Percentiles rank a stretch among this genome's conserved stretches.
Conservation (phyloP, 345 rosid genomes). For the Salix brachista region DNA sequence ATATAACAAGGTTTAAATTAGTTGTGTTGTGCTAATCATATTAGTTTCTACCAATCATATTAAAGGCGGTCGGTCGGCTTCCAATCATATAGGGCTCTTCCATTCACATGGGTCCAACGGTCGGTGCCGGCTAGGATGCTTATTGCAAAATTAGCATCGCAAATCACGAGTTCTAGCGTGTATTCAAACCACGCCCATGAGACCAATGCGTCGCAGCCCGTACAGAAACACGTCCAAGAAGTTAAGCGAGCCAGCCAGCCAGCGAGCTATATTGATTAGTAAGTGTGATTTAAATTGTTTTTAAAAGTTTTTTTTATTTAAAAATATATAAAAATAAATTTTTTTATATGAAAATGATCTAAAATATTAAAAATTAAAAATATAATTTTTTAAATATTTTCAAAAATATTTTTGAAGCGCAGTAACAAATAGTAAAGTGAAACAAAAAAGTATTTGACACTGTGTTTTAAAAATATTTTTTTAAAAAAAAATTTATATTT, state of each 20-base stretch:
- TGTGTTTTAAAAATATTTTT: too few species aligned
- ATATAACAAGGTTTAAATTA: conserved; percentile 10
- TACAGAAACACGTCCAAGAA: too few species aligned
- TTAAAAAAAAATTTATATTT: too few species aligned
- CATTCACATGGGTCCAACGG: conserved; percentile 31
- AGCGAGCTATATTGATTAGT: neutral
- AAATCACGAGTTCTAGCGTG: neutral
- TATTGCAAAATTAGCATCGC: neutral
- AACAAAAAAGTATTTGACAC: neutral
- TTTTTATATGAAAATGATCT: too few species aligned
- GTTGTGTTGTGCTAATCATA: conserved; percentile 44
- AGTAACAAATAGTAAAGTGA: too few species aligned
- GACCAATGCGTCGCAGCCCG: neutral
- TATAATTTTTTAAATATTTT: too few species aligned
- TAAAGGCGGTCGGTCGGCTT: conserved; percentile 50
- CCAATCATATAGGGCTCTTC: conserved; percentile 19
- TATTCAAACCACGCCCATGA: neutral
- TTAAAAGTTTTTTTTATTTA: too few species aligned
- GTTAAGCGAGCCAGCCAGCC: neutral
- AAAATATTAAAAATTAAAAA: too few species aligned
- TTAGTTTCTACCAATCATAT: conserved; percentile 18
- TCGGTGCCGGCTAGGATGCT: conserved; percentile 42
- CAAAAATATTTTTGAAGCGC: too few species aligned
- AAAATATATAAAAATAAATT: too few species aligned
- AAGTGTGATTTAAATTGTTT: too few species aligned